A percentile compares a stretch with the other conserved stretches of the same genome.
Evolutionary conservation across 352 stramenopile genomes (phyloP).

Genomic region (Phytophthora kernoviae): DNA sequence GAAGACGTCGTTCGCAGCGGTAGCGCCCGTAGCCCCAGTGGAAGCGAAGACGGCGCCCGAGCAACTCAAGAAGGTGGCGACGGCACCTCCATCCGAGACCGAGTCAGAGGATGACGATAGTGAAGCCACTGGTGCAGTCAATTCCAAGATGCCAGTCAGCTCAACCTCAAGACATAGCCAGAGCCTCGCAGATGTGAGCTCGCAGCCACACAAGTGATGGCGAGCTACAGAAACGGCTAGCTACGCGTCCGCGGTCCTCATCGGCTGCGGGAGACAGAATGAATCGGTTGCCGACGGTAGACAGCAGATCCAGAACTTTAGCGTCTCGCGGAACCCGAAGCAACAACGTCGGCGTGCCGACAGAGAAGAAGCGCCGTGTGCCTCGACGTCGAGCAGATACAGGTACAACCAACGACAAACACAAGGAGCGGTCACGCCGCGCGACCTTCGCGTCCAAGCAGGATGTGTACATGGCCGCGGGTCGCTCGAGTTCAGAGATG

Average conservation of each 20-base stretch:
- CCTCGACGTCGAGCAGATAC: conserved; percentile 28
- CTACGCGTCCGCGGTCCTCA: conserved; percentile 28
- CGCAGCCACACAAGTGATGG: conserved; percentile 23
- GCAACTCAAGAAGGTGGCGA: conserved; percentile 20
- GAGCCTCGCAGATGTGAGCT: conserved; percentile 24
- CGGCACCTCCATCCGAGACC: conserved; percentile 46
- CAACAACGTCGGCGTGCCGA: conserved; percentile 9
- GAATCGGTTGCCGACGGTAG: not conserved
- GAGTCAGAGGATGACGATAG: conserved; percentile 62
- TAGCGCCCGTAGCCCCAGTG: conserved; percentile 9
- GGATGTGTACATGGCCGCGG: conserved; percentile 34
- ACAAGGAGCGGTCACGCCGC: conserved; percentile 30
- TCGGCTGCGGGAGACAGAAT: conserved; percentile 16
- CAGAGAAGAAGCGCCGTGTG: conserved; percentile 24
- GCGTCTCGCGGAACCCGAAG: not conserved
- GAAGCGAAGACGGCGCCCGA: conserved; percentile 11
- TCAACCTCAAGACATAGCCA: conserved; percentile 11
- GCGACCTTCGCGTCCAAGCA: conserved; percentile 36
- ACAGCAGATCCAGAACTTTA: conserved; percentile 3
- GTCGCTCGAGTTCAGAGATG: conserved; percentile 35
- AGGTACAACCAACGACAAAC: conserved; percentile 12
- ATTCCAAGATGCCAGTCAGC: conserved; percentile 3
- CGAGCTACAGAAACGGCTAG: conserved; percentile 15
- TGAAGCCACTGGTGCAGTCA: conserved; percentile 8
- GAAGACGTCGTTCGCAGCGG: not conserved